Evolutionary conservation across 75 land plant species (phyloP).

Genomic region (Selaginella tamariscina): DNA sequence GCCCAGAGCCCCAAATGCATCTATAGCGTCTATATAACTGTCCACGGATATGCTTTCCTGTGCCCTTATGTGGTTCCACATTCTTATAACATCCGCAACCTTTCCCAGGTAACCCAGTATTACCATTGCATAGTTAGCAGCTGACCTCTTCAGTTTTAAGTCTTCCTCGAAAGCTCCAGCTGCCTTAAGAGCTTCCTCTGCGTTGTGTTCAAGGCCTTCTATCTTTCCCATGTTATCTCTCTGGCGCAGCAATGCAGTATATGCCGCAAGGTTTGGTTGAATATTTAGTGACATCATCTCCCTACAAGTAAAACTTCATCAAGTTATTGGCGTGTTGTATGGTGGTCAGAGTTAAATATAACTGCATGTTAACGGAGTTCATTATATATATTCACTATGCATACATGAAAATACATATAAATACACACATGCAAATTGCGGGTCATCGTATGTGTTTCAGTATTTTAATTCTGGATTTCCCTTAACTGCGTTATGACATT

Average conservation of each 20-base stretch:
- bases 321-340: too few relatives aligned
- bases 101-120: neutral
- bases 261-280: neutral
- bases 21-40: neutral
- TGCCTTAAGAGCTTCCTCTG: neutral
- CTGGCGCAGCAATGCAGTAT: neutral
- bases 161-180: neutral
- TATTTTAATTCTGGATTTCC: too few relatives aligned
- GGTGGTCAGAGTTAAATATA: too few relatives aligned
- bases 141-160: neutral
- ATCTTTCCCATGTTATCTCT: neutral
- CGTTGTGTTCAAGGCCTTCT: neutral
- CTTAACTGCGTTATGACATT: too few relatives aligned
- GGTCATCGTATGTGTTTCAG: too few relatives aligned
- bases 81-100: neutral
- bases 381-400: too few relatives aligned
- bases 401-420: too few relatives aligned
- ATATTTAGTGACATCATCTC: neutral
- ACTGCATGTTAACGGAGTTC: too few relatives aligned
- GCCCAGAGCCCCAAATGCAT: neutral
- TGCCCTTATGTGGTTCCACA: neutral
- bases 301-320: too few relatives aligned
- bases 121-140: neutral
- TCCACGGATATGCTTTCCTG: neutral
- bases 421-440: too few relatives aligned